Percentiles rank a stretch among this genome's conserved stretches.
phyloP scores from a whole-genome alignment of 2,329 filamentous ascomycete genomes.

The Dryadomyces sulphureus region DNA sequence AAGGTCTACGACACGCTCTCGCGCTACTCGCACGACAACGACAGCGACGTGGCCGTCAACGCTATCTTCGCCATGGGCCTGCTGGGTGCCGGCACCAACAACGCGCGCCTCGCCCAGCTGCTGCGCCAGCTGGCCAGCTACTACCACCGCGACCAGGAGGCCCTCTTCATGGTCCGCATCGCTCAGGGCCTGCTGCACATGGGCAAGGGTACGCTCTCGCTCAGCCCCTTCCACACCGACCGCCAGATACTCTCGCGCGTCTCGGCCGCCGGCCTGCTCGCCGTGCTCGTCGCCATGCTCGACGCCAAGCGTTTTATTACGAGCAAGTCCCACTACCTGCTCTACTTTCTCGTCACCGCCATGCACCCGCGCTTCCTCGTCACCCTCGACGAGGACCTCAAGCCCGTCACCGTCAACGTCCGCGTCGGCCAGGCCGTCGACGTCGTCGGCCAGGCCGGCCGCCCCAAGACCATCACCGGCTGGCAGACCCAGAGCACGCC shows the following conservation, averaged over 20 bases:
- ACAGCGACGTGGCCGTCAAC: conserved; percentile 95
- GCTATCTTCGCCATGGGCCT: conserved; percentile 99
- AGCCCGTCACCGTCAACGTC: conserved; percentile 89
- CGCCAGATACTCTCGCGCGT: conserved; percentile 90
- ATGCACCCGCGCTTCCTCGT: conserved; percentile 96
- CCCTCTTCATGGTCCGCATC: conserved; percentile 97
- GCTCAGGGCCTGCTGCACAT: conserved; percentile 95
- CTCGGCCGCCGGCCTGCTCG: conserved; percentile 73
- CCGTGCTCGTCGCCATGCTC: conserved; percentile 84
- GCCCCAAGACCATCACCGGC: conserved; percentile 96
- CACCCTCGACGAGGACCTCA: conserved; percentile 85
- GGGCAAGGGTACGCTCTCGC: conserved; percentile 93
- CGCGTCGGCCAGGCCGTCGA: conserved; percentile 96
- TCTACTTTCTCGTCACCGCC: conserved; percentile 92
- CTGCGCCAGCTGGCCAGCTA: conserved; percentile 92
- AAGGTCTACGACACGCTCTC: conserved; percentile 98
- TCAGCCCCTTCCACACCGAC: conserved; percentile 99
- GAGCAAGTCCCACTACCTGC: conserved; percentile 65
- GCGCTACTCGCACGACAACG: conserved; percentile 94
- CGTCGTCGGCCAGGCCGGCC: conserved; percentile 89
- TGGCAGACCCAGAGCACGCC: conserved; percentile 99
- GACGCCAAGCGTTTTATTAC: conserved; percentile 79
- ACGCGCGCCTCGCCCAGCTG: conserved; percentile 86
- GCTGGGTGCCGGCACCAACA: conserved; percentile 92
- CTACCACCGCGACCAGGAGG: conserved; percentile 92